Base-by-base conservation (phyloP, 768 basidiomycete genomes). In the Paxillus rubicundulus region DNA sequence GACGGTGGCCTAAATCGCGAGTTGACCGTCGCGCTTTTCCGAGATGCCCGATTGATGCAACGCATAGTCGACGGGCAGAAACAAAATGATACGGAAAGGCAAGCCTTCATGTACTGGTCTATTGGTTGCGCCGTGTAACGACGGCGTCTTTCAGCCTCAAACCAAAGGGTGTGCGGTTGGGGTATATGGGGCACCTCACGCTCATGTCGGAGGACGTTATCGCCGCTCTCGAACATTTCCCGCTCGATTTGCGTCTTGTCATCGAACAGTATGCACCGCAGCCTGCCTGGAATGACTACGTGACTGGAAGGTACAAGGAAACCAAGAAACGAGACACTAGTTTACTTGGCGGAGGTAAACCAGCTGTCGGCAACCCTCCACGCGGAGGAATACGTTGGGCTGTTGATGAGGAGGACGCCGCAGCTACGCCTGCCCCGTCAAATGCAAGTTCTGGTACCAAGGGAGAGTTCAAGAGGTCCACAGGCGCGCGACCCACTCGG, bases 151-250 rank as follows among this genome's bases (percentile, higher is more conserved):
- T 18, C 61, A 89, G 87, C 57, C 67, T 80, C 39, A 85, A 86
- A 67, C 84, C 86, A 9, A 87, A 89, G 61, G 84, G 87, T 18
- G 79, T 88, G 33, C 84, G 95, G 27, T 69, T 96, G 39, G 95
- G 94, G 3, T 96, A 92, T 71, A 98, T 98, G 96, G 96, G 96
- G 0, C 95, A 99, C 68, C 79, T 98, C 14, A 90, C 89, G 12
- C 83, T 98, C 58, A 92, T 99, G 60, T 87, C 94, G 0, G 97
- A 98, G 69, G 96, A 98, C 62, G 85, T 97, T 17, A 86, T 97
- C 65, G 84, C 84, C 51, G 89, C 95, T 9, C 80, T 98, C 53
- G 86, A 92, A 18, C 86, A 89, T 47, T 94, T 91, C 71, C 92
- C 95, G 0, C 76, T 80, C 14, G 92, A 94, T 28, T 76, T 97